phyloP scores from a whole-genome alignment of 257 asterid genomes.

The Fraxinus excelsior region DNA sequence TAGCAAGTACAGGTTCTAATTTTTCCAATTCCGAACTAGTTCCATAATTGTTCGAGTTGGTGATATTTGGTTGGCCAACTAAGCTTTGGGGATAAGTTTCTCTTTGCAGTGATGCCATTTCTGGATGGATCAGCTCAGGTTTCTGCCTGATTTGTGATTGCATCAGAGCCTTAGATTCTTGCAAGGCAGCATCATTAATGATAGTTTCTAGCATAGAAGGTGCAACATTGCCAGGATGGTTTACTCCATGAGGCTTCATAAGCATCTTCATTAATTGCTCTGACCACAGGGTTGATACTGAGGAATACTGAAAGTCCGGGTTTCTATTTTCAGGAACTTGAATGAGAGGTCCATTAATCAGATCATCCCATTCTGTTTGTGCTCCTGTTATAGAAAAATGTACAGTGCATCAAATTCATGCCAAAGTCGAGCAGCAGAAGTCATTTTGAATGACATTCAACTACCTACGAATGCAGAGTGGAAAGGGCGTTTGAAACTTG shows the following conservation, averaged over 20 bases:
- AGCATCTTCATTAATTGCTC: slow-evolving; percentile 81
- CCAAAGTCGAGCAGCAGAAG: not conserved
- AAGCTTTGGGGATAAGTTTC: slow-evolving; percentile 33
- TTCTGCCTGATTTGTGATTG: slow-evolving; percentile 38
- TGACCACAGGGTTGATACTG: slow-evolving; percentile 73
- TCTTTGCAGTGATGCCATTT: slow-evolving; percentile 29
- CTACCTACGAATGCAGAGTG: slow-evolving; percentile 72
- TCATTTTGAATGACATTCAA: slow-evolving; percentile 2
- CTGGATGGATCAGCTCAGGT: slow-evolving; percentile 29
- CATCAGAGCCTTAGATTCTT: slow-evolving; percentile 35
- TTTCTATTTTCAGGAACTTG: slow-evolving; percentile 50
- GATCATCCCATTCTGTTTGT: slow-evolving; percentile 66
- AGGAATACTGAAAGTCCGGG: slow-evolving; percentile 48
- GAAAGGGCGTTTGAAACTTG: slow-evolving; percentile 82
- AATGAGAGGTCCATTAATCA: slow-evolving; percentile 56
- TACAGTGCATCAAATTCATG: not conserved
- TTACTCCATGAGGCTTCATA: slow-evolving; percentile 49
- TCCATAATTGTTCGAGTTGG: slow-evolving; percentile 27
- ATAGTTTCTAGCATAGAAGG: slow-evolving; percentile 40
- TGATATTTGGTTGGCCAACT: slow-evolving; percentile 31
- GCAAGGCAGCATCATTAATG: slow-evolving; percentile 32
- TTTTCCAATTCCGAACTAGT: slow-evolving; percentile 30
- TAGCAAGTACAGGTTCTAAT: slow-evolving; percentile 29
- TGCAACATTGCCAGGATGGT: slow-evolving; percentile 29
- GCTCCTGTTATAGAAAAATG: slow-evolving; percentile 46